phyloP scores from a whole-genome alignment of 257 asterid species.

The Gynochthodes officinalis region DNA sequence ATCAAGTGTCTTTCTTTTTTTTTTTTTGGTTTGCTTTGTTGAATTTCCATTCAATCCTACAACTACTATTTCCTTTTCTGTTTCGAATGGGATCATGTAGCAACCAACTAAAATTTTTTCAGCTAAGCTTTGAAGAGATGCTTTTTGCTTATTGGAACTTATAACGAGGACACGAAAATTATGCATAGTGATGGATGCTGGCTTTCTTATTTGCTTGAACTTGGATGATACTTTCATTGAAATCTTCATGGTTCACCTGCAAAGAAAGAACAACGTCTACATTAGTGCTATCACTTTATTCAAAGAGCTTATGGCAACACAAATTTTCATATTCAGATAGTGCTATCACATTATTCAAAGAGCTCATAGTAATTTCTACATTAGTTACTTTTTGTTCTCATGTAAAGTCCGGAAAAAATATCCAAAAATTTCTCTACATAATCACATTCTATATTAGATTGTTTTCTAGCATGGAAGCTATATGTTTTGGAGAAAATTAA shows the following conservation, averaged over 20 bases:
- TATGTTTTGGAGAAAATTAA: background rate
- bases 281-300: too few relatives aligned
- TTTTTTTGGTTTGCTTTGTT: background rate
- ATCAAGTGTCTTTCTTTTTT: too few relatives aligned
- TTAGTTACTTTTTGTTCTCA: background rate
- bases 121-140: background rate
- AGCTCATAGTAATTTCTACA: background rate
- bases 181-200: constrained; percentile 74
- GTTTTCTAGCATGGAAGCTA: background rate
- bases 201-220: constrained; percentile 91
- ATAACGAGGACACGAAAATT: constrained; percentile 12
- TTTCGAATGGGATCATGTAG: too few relatives aligned
- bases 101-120: too few relatives aligned
- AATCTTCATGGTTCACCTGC: constrained; percentile 96
- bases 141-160: background rate
- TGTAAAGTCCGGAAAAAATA: too few relatives aligned
- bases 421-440: background rate
- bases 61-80: too few relatives aligned
- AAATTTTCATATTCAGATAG: background rate
- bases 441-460: too few relatives aligned
- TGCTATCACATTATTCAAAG: background rate
- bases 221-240: constrained; percentile 88
- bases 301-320: too few relatives aligned
- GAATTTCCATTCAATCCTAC: background rate
- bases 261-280: too few relatives aligned